Conservation (phyloP, 2,329 filamentous ascomycete species). For the Botrytis pseudocinerea region DNA sequence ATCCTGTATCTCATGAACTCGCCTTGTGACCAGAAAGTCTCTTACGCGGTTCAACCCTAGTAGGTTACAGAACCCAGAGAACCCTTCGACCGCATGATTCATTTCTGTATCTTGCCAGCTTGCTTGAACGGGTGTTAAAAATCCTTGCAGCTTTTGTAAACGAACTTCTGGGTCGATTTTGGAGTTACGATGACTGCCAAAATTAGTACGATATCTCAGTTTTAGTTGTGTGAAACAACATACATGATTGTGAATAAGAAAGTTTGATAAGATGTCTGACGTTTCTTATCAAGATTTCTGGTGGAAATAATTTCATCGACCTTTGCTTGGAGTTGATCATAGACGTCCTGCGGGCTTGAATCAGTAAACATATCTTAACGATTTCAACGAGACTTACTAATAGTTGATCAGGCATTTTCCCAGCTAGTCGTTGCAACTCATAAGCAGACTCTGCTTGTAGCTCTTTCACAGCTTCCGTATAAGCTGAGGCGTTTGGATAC, state of each 20-base stretch:
- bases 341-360: slow-evolving; percentile 60
- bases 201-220: not conserved
- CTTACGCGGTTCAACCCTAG: slow-evolving; percentile 80
- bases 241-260: slow-evolving; percentile 92
- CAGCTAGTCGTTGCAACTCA: slow-evolving; percentile 84
- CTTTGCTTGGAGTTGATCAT: slow-evolving; percentile 80
- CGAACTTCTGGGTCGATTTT: slow-evolving; percentile 71
- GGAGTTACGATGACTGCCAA: slow-evolving; percentile 72
- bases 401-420: slow-evolving; percentile 89
- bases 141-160: slow-evolving; percentile 69
- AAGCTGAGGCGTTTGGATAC: slow-evolving; percentile 68
- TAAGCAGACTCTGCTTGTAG: slow-evolving; percentile 81
- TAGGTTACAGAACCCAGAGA: slow-evolving; percentile 75
- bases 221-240: slow-evolving; percentile 33
- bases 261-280: slow-evolving; percentile 81
- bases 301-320: slow-evolving; percentile 78
- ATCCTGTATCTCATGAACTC: slow-evolving; percentile 74
- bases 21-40: slow-evolving; percentile 70
- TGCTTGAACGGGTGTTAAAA: slow-evolving; percentile 78
- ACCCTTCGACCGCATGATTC: slow-evolving; percentile 68
- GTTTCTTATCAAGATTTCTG: slow-evolving; percentile 74
- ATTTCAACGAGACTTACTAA: slow-evolving; percentile 46
- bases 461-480: slow-evolving; percentile 87
- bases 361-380: slow-evolving; percentile 13
- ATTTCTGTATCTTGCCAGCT: slow-evolving; percentile 77